These are phyloP conservation scores for Corrigiola litoralis DNA, from an alignment of 179 eudicot species.

Conservation along the genomic window DNA sequence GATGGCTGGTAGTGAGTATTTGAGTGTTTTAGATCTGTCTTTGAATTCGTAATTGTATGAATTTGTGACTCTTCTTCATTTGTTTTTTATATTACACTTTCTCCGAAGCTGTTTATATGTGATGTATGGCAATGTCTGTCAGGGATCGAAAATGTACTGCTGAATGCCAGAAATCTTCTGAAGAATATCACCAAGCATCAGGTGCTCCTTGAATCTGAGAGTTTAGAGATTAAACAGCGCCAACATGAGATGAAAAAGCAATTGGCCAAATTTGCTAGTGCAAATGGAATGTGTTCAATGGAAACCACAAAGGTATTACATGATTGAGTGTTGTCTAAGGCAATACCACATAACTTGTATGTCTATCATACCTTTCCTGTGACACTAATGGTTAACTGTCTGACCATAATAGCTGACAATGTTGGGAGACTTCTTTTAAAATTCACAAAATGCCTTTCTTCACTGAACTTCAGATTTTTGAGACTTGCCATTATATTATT, in stretches of 20 bases:
- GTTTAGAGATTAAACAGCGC: neutral
- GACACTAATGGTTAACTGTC: too few relatives aligned
- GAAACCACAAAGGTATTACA: neutral
- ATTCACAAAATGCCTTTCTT: too few relatives aligned
- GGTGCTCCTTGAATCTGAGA: neutral
- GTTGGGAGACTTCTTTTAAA: too few relatives aligned
- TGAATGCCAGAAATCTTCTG: neutral
- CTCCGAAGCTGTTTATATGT: neutral
- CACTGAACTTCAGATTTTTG: too few relatives aligned
- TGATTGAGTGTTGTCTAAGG: too few relatives aligned
- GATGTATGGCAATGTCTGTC: neutral
- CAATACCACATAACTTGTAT: too few relatives aligned
- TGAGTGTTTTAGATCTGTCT: too few relatives aligned
- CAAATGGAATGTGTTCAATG: neutral
- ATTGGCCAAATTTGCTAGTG: conserved; percentile 1
- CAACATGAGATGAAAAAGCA: neutral
- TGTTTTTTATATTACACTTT: neutral
- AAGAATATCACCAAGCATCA: neutral
- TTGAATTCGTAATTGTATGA: too few relatives aligned
- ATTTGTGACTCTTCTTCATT: neutral
- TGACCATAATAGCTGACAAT: too few relatives aligned
- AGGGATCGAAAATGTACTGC: neutral
- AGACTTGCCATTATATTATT: too few relatives aligned
- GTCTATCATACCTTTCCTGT: too few relatives aligned
- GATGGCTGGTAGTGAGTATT: too few relatives aligned